Percentiles rank a stretch among this genome's conserved stretches.
Conservation (phyloP, 495 filamentous ascomycete genomes). For the Venustampulla echinocandica region DNA sequence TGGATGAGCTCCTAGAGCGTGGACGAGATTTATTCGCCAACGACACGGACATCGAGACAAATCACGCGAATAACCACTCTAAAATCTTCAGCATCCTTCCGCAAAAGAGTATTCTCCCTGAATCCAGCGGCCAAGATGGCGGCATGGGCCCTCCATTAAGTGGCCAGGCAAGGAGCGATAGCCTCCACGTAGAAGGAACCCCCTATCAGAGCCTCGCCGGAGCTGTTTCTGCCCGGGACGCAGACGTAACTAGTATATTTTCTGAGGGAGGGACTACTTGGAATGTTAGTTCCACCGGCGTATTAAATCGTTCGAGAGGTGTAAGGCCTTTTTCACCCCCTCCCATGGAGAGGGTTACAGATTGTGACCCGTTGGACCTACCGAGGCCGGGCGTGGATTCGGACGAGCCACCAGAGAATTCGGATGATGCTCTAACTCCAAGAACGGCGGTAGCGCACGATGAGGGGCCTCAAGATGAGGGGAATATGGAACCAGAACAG, state of each 20-base stretch:
- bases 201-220: conserved; percentile 43
- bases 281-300: conserved; percentile 7
- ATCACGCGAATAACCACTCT: conserved; percentile 29
- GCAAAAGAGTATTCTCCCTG: conserved; percentile 39
- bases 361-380: conserved; percentile 33
- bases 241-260: conserved; percentile 40
- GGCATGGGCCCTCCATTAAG: background rate
- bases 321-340: conserved; percentile 47
- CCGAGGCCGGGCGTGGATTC: conserved; percentile 15
- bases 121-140: background rate
- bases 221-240: conserved; percentile 20
- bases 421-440: background rate
- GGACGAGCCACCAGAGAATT: conserved; percentile 9
- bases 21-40: conserved; percentile 52
- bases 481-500: too few species aligned
- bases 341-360: conserved; percentile 30
- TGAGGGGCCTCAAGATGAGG: too few species aligned
- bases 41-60: conserved; percentile 30
- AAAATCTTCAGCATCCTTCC: conserved; percentile 52
- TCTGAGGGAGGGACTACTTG: conserved; percentile 26
- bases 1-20: conserved; percentile 52
- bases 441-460: background rate
- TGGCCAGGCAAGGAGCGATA: conserved; percentile 33
- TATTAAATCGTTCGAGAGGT: conserved; percentile 37
- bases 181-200: conserved; percentile 31